phyloP scores from a whole-genome alignment of 306 rosid genomes.

The Cucurbita moschata region DNA sequence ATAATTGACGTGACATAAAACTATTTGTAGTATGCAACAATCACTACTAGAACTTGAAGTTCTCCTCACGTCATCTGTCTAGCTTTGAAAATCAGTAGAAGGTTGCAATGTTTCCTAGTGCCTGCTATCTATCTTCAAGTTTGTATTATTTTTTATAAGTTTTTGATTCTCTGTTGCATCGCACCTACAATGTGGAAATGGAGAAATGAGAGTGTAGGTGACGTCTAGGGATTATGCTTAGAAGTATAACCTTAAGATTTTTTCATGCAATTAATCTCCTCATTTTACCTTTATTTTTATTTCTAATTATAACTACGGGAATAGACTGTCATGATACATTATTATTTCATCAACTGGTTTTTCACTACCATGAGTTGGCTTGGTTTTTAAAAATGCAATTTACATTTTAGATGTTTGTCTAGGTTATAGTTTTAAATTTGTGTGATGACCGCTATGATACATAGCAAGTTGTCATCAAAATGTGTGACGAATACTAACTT shows the following conservation, averaged over 20 bases:
- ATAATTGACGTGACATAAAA: not conserved
- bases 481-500: not conserved
- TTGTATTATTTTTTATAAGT: not conserved
- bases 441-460: not conserved
- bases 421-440: not conserved
- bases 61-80: not conserved
- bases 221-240: not conserved
- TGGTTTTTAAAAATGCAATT: not conserved
- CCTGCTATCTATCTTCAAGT: conserved; percentile 1
- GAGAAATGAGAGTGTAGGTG: not conserved
- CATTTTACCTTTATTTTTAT: not conserved
- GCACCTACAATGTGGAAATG: not conserved
- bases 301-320: not conserved
- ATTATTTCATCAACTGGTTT: not conserved
- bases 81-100: not conserved
- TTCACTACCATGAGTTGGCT: not conserved
- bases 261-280: not conserved
- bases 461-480: not conserved
- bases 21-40: not conserved
- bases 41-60: not conserved
- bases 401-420: not conserved
- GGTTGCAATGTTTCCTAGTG: not conserved
- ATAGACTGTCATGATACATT: not conserved
- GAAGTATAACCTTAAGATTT: not conserved
- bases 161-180: not conserved